phyloP scores from a whole-genome alignment of 352 stramenopile species.

The Globisporangium spinosum region DNA sequence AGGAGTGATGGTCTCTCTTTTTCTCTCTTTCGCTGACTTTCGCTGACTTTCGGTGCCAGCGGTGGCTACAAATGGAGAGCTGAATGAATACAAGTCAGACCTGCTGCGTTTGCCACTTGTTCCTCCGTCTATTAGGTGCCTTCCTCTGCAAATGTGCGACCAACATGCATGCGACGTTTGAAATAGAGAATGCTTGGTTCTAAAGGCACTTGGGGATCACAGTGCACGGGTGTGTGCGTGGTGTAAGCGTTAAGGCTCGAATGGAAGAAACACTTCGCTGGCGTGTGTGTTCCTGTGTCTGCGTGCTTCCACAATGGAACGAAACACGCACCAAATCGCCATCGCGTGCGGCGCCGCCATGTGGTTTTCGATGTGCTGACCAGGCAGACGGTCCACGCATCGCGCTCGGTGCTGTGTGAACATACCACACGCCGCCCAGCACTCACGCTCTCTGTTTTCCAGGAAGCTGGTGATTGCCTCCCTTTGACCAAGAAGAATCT shows the following conservation, averaged over 20 bases:
- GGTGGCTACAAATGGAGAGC: not conserved
- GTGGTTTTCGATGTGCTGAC: not conserved
- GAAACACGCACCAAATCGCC: not conserved
- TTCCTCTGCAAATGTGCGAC: not conserved
- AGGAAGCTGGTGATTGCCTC: not conserved
- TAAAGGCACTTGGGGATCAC: not conserved
- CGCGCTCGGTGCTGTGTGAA: not conserved
- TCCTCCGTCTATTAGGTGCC: not conserved
- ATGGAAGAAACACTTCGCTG: not conserved
- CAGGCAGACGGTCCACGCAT: not conserved
- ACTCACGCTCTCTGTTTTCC: not conserved
- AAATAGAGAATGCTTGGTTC: not conserved
- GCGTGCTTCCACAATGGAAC: not conserved
- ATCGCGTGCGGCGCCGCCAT: not conserved
- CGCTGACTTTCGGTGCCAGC: too few relatives aligned
- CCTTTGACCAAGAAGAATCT: not conserved
- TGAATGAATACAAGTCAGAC: not conserved
- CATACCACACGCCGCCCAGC: not conserved
- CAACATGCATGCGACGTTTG: not conserved
- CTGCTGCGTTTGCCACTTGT: not conserved
- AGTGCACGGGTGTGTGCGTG: not conserved
- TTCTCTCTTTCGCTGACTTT: not conserved
- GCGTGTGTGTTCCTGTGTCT: not conserved
- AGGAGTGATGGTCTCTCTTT: not conserved
- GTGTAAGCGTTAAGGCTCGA: not conserved